Evolutionary conservation across 352 stramenopile genomes (phyloP).

Genomic region (Halophytophthora batemanensis): DNA sequence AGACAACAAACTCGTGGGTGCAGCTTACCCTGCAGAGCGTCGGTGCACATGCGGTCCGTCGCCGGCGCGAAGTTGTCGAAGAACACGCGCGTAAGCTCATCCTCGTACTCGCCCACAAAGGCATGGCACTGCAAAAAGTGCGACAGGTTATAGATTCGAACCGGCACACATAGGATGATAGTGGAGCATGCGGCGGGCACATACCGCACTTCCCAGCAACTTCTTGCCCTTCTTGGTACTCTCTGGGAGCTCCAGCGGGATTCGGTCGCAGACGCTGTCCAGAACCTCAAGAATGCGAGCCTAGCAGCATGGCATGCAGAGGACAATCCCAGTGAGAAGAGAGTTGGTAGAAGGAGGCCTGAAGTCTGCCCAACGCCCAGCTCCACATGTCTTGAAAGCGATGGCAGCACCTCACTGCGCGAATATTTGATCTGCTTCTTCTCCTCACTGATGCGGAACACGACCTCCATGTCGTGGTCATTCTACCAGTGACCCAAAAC

Average conservation of each 20-base stretch:
- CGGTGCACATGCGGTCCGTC: conserved; percentile 54
- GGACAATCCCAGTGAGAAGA: no score
- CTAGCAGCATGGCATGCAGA: conserved; percentile 13
- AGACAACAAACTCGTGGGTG: not conserved
- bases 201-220: conserved; percentile 58
- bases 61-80: conserved; percentile 77
- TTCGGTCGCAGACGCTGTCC: conserved; percentile 58
- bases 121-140: conserved; percentile 49
- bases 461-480: conserved; percentile 80
- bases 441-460: conserved; percentile 85
- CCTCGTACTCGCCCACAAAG: conserved; percentile 77
- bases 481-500: conserved; percentile 26
- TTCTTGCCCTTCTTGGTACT: conserved; percentile 50
- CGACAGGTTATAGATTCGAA: not conserved
- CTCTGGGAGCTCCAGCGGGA: conserved; percentile 38
- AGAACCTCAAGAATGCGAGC: conserved; percentile 83
- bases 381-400: not conserved
- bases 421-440: conserved; percentile 86
- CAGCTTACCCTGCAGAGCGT: conserved; percentile 41
- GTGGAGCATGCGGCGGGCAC: not conserved
- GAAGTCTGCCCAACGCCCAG: not conserved
- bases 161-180: not conserved
- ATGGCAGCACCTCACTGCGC: conserved; percentile 53
- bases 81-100: conserved; percentile 72
- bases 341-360: not conserved